Base-by-base conservation (phyloP, 805 yeast species). In the Scheffersomyces stipitis region DNA sequence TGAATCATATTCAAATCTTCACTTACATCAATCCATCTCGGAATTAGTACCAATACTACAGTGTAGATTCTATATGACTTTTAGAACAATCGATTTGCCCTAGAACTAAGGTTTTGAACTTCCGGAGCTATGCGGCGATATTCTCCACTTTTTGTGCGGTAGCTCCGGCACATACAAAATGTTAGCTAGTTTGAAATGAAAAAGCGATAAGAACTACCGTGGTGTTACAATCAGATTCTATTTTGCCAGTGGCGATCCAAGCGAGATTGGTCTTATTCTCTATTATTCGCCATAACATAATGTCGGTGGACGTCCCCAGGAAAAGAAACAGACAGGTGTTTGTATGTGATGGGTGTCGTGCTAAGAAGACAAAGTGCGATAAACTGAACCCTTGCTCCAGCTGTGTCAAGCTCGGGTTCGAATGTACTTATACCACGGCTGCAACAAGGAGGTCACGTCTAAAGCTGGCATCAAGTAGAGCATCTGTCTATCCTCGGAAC, bases 321-420 rank as follows among this genome's bases (percentile, higher is more conserved):
- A 67, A 59, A 42, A 57, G 76, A 33, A 64, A 69, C 28, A 60
- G 78, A 33, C 59, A 66, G 41, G 64, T 73, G 0, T 45, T 75
- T 5, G 72, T 73, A 0, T 75, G 80, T 45, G 67, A 65, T 18
- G 64, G 65, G 27, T 75, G 80, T 41, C 60, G 75, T 14, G 65
- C 59, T 47, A 56, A 74, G 30, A 75, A 75, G 48, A 72, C 71
- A 24, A 73, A 71, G 47, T 65, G 70, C 41, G 66, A 65, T 37
- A 50, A 60, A 15, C 40, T 54, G n/a, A 47, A 52, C 27, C 69
- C 71, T 3, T 64, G 69, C 37, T 46, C 54, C 14, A 38, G 37
- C 12, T 42, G 43, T 23, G 26, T 29, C n/a, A 42, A 39, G 29
- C 26, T 34, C 24, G 24, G 24, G 10, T 20, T 10, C 9, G 24